Percentiles rank a stretch among this genome's conserved stretches.
Conservation (phyloP, 345 rosid species). For the Moringa oleifera region DNA sequence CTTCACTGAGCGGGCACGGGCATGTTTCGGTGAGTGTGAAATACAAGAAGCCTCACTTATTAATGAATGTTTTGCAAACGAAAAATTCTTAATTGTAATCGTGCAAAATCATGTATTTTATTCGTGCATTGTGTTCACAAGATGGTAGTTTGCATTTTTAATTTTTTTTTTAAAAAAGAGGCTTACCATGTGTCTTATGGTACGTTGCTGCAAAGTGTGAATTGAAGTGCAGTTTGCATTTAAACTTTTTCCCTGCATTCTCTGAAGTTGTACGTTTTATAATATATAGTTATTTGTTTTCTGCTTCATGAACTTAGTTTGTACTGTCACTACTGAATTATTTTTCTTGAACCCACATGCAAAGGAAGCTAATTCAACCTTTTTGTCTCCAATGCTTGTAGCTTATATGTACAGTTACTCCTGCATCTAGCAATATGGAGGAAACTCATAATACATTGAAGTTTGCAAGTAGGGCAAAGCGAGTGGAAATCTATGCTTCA, state of each 20-base stretch:
- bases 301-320: background rate
- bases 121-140: background rate
- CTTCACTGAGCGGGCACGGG: constrained; percentile 95
- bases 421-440: constrained; percentile 95
- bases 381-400: constrained; percentile 25
- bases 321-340: background rate
- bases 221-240: background rate
- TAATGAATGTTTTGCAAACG: background rate
- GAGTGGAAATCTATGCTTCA: constrained; percentile 92
- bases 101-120: background rate
- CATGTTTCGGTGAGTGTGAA: constrained; percentile 88
- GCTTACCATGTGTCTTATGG: background rate
- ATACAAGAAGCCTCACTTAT: constrained; percentile 2
- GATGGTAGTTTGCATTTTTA: background rate
- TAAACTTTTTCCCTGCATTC: background rate
- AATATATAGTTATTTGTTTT: background rate
- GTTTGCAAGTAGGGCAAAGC: constrained; percentile 97
- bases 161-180: background rate
- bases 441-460: constrained; percentile 99
- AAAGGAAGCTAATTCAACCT: background rate
- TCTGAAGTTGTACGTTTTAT: background rate
- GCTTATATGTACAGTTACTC: constrained; percentile 99
- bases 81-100: background rate
- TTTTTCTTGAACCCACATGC: background rate
- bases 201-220: background rate